Conservation (phyloP, 176 grass and related monocot genomes). For the Cenchrus purpureus region DNA sequence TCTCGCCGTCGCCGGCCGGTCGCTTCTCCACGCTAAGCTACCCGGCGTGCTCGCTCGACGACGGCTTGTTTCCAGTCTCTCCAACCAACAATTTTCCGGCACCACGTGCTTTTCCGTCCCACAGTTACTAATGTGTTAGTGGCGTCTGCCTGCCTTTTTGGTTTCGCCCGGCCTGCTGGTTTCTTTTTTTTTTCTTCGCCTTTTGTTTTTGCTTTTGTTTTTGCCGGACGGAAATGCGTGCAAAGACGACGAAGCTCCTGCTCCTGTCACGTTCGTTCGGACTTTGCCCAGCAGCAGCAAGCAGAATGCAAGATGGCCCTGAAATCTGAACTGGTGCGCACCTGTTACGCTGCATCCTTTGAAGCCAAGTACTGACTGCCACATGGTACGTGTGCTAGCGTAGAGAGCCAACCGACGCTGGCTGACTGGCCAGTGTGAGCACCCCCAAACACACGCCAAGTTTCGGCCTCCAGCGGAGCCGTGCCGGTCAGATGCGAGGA, state of each 20-base stretch:
- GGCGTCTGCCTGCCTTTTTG: background rate
- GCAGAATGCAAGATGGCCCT: too few relatives aligned
- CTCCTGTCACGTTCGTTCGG: background rate
- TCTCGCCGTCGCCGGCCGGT: slow-evolving; percentile 4
- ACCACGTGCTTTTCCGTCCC: background rate
- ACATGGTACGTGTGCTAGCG: background rate
- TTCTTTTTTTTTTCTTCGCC: background rate
- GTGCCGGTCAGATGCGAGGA: background rate
- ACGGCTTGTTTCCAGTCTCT: background rate
- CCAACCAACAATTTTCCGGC: background rate
- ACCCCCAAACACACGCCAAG: background rate
- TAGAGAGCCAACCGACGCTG: background rate
- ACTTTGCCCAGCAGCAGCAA: background rate
- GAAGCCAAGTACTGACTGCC: slow-evolving; percentile 25
- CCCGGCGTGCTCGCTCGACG: background rate
- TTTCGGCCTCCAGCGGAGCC: background rate
- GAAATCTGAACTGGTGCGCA: background rate
- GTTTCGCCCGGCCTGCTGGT: background rate
- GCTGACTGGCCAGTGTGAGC: background rate
- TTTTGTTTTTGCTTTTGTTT: background rate
- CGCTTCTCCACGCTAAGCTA: slow-evolving; percentile 47
- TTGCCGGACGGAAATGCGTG: background rate
- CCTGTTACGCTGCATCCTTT: background rate
- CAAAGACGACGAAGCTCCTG: background rate
- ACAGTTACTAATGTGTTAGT: background rate